Conservation (phyloP, 2,329 filamentous ascomycete species). For the Colletotrichum echinochloae region DNA sequence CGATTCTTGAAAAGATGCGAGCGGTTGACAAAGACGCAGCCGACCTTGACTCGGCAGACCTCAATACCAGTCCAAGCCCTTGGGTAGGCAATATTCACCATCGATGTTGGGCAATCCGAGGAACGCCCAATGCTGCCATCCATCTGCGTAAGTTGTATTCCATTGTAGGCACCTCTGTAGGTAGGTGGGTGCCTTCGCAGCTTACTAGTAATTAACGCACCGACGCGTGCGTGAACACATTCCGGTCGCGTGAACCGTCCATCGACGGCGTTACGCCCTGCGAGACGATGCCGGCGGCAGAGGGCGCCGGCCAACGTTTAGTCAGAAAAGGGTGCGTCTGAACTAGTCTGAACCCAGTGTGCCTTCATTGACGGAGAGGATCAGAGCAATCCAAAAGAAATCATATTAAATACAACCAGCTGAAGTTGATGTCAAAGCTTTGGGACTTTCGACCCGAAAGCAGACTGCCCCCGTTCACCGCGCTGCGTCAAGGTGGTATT, state of each 20-base stretch:
- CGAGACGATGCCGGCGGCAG: conserved; percentile 22
- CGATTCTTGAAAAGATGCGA: background rate
- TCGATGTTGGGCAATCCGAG: background rate
- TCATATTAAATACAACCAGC: background rate
- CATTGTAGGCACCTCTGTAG: conserved; percentile 1
- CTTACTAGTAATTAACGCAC: conserved; percentile 8
- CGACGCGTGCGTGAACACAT: conserved; percentile 16
- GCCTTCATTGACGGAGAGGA: background rate
- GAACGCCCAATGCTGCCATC: conserved; percentile 11
- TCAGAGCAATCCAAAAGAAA: background rate
- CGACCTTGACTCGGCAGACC: background rate
- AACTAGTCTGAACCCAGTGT: conserved; percentile 1
- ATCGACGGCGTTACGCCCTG: conserved; percentile 14
- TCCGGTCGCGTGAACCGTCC: conserved; percentile 3
- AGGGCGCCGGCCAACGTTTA: conserved; percentile 9
- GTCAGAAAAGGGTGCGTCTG: conserved; percentile 5
- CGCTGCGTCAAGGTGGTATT: background rate
- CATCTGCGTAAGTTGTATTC: background rate
- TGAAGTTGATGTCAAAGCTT: conserved; percentile 12
- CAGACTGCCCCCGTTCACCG: background rate
- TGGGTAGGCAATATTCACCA: background rate
- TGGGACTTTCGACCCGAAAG: background rate
- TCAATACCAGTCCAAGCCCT: background rate
- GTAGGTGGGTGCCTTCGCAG: background rate
- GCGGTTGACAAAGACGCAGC: background rate